phyloP scores from a whole-genome alignment of 108 stramenopile species.

The Fragilaria crotonensis region DNA sequence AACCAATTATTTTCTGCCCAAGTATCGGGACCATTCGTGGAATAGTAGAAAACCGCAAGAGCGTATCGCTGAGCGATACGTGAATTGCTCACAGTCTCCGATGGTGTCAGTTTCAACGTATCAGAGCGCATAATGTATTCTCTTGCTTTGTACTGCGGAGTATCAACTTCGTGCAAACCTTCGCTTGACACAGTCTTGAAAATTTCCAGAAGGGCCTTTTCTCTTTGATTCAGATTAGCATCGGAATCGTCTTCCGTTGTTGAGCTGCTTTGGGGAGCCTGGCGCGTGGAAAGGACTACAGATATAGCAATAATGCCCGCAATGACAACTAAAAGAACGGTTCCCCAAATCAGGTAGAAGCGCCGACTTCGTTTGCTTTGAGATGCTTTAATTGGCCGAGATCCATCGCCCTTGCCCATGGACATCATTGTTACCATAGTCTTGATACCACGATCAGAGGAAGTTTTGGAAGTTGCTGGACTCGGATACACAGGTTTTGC shows the following conservation, averaged over 20 bases:
- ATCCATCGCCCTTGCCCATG: too few relatives aligned
- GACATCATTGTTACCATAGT: too few relatives aligned
- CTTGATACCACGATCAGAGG: too few relatives aligned
- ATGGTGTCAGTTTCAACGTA: constrained; percentile 7
- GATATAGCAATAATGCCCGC: not conserved
- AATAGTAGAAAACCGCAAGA: too few relatives aligned
- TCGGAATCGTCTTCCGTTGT: not conserved
- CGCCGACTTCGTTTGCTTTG: constrained; percentile 1
- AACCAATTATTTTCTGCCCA: constrained; percentile 55
- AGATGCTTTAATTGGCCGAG: too few relatives aligned
- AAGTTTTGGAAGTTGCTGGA: too few relatives aligned
- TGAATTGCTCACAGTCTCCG: constrained; percentile 4
- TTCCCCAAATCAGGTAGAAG: not conserved
- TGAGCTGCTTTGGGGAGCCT: too few relatives aligned
- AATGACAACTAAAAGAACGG: not conserved
- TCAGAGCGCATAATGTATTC: constrained; percentile 45
- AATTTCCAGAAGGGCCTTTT: constrained; percentile 21
- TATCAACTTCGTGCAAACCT: constrained; percentile 11
- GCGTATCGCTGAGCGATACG: constrained; percentile 63
- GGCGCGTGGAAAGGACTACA: too few relatives aligned
- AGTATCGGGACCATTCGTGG: constrained; percentile 21
- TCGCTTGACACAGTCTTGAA: constrained; percentile 17
- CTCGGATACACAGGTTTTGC: too few relatives aligned
- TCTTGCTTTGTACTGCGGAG: constrained; percentile 47
- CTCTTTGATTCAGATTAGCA: not conserved